Conservation (phyloP, 331 rosid genomes). For the Pyracantha coccinea region DNA sequence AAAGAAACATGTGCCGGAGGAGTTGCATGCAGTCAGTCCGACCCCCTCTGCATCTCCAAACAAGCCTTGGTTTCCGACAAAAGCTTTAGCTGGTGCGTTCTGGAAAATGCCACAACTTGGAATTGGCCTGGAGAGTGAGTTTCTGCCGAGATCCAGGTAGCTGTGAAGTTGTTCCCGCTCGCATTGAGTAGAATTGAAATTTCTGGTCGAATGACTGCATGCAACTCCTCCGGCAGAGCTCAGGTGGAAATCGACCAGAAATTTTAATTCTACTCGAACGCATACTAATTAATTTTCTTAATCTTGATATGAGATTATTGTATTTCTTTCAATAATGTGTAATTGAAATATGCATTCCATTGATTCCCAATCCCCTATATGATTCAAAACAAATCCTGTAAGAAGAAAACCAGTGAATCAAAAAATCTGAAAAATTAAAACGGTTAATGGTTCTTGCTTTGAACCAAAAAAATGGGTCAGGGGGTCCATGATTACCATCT, state of each 20-base stretch:
- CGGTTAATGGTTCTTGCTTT: not conserved
- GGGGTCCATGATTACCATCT: not conserved
- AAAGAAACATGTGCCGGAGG: not conserved
- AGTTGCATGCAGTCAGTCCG: conserved; percentile 17
- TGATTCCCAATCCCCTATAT: no score
- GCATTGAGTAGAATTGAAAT: not conserved
- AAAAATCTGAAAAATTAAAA: no score
- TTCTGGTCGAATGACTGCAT: no score
- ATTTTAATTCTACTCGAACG: not conserved
- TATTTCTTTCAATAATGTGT: no score
- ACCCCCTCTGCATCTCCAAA: conserved; percentile 35
- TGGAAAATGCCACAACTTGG: conserved; percentile 26
- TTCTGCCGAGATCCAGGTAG: not conserved
- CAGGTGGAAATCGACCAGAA: not conserved
- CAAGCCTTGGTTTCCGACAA: conserved; percentile 37
- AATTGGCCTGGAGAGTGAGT: conserved; percentile 14
- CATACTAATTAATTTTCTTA: no score
- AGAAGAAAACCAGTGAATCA: no score
- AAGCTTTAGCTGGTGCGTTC: conserved; percentile 12
- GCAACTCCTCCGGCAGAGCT: not conserved
- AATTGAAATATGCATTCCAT: no score
- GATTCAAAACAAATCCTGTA: no score
- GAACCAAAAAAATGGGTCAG: not conserved
- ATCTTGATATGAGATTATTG: no score
- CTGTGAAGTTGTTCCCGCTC: not conserved